Evolutionary conservation across 495 filamentous ascomycete genomes (phyloP).

Genomic region (Xylaria curta): DNA sequence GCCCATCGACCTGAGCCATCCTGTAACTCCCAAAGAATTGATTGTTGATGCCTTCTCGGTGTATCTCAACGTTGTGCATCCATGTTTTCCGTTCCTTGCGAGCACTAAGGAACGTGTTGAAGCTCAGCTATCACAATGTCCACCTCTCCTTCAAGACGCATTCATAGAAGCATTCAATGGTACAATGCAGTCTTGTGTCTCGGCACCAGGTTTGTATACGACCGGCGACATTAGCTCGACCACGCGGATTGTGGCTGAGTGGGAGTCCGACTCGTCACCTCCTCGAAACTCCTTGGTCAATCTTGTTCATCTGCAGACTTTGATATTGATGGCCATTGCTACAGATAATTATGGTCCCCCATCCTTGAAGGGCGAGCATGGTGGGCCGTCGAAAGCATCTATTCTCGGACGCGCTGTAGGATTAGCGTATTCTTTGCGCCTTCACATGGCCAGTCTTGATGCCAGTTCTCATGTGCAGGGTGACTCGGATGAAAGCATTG

Average conservation of each 20-base stretch:
- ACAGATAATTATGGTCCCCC: constrained; percentile 56
- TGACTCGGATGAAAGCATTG: constrained; percentile 74
- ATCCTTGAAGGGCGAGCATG: constrained; percentile 40
- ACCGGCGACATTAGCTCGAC: constrained; percentile 51
- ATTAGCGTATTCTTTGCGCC: constrained; percentile 62
- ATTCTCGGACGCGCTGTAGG: constrained; percentile 65
- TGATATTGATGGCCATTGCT: constrained; percentile 67
- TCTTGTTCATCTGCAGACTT: constrained; percentile 67
- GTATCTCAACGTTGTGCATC: constrained; percentile 75
- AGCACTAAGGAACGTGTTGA: constrained; percentile 67
- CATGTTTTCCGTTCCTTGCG: constrained; percentile 75
- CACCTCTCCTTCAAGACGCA: constrained; percentile 67
- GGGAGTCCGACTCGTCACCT: constrained; percentile 55
- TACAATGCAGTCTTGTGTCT: constrained; percentile 62
- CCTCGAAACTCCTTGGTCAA: constrained; percentile 55
- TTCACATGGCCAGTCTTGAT: constrained; percentile 51
- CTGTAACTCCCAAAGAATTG: constrained; percentile 44
- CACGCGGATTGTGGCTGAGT: constrained; percentile 57
- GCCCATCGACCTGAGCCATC: constrained; percentile 38
- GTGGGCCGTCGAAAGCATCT: constrained; percentile 44
- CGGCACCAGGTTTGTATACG: constrained; percentile 46
- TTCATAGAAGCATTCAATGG: constrained; percentile 73
- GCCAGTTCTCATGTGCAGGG: constrained; percentile 37
- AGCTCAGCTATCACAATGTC: constrained; percentile 65
- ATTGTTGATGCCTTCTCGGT: constrained; percentile 60